Evolutionary conservation across 495 filamentous ascomycete genomes (phyloP), one percentile per base, ranked within the genome.

Genomic region (Penicillium paxilli): DNA sequence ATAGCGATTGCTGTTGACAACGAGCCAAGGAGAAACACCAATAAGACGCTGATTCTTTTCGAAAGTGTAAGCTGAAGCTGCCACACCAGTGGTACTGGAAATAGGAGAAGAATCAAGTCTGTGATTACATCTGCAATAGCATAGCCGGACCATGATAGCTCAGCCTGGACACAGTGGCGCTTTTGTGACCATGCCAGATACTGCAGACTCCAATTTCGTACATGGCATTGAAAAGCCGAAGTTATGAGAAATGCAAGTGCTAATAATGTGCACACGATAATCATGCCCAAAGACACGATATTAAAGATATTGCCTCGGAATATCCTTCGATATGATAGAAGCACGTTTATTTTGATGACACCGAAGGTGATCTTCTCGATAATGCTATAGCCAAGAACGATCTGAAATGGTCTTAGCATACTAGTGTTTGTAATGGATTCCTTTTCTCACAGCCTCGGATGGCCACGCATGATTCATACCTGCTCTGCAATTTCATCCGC

Each of bases 381-480:
- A 14, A 58, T 52, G 22, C 55, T 53, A 33, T 58, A 58, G 23
- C 55, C 55, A 12, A 58, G 55, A 6, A 58, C 50, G 19, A 58
- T 58, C 55, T 58, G 21, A 5, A 25, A n/a, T 40, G n/a, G 14
- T 30, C n/a, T 47, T 24, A 12, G 17, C 17, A 25, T 46, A 26
- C 3, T 5, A 4, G 17, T 23, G 44, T 11, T 21, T 23, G 20
- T 24, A 11, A 19, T 11, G 7, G 10, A 5, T 41, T 41, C 14
- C 4, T 6, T n/a, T 14, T 16, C 9, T 47, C 10, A n/a, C n/a
- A n/a, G n/a, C n/a, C n/a, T n/a, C n/a, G n/a, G n/a, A n/a, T n/a
- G n/a, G n/a, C n/a, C n/a, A n/a, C n/a, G n/a, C n/a, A n/a, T n/a
- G n/a, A n/a, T n/a, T n/a, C 42, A 4, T 26, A 52, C 55, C 55